Base-by-base conservation (phyloP, 345 rosid genomes). In the Melaleuca quinquenervia region DNA sequence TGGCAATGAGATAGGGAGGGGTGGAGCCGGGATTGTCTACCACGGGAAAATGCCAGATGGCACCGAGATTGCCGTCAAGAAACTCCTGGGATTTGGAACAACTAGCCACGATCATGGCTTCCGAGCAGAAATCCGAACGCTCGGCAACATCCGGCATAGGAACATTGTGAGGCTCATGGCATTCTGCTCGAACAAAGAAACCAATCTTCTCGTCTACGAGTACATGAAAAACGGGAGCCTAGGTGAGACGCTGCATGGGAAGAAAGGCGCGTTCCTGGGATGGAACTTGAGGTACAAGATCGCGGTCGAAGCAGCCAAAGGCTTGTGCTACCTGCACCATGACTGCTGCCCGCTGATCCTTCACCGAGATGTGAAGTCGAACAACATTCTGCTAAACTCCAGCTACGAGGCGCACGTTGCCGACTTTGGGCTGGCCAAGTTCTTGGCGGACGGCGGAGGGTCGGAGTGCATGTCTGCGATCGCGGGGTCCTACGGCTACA, bases 401-500 rank as follows among this genome's bases (percentile, higher is more conserved):
- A 92, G 90, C 87, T 92, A 92, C 5, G 97, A 94, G 88, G 97
- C 97, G 22, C 97, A 94, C 11, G 93, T 93, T 2, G 97, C 97
- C 1, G 96, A 94, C 82, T 94, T 94, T 11, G 97, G 97, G 16
- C 91, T 94, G 3, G 96, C 97, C 58, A 94, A 94, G 85, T 94
- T 94, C 92, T 62, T 94, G 83, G 83, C 83, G 16, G 93, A 93
- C 29, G 88, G 92, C 1, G 96, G 93, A 10, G 89, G 91, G 12
- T 92, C 96, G 11, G 92, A 93, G 88, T 93, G 96, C 86, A 94
- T 94, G 97, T 94, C 97, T 0, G 96, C 93, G 11, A 91, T 94
- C 36, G 96, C 97, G 0, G 95, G 97, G 5, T 93, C 95, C 84
- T 94, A 94, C 76, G 97, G 97, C 88, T 93, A 94, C 89, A 94